Base-by-base conservation (phyloP, 2,329 filamentous ascomycete species). In the Neofusicoccum sp. region DNA sequence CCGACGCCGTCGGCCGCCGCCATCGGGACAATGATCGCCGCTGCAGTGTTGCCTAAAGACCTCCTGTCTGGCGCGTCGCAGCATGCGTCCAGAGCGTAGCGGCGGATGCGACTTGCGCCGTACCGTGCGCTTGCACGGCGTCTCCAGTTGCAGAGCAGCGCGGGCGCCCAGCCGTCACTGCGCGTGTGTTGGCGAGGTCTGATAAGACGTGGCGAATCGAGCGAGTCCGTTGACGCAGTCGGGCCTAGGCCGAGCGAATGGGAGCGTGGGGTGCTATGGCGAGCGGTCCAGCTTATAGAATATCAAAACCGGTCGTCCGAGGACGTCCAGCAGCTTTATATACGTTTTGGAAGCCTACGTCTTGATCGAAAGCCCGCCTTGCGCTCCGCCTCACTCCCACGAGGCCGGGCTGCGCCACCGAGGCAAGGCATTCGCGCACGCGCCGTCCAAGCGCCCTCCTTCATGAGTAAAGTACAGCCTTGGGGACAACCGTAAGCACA, bases 361-460 rank as follows among this genome's bases (percentile, higher is more conserved):
- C 41, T 20, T 38, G 28, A 58, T 28, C 36, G 40, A 40, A 45
- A 26, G 54, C 16, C 33, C 43, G 57, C 57, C 57, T 59, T 33
- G 57, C 44, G 31, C 57, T 59, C 44, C 57, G 57, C 57, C 57
- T 59, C 57, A 59, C 57, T 59, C 54, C 54, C 43, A 45, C 54
- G 14, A 56, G 34, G 51, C 51, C 51, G 38, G 51, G 54, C 54
- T 58, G 54, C 54, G 54, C 54, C 54, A 58, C 51, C 38, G 9
- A 26, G n/a, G 38, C 51, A 56, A 41, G 51, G 51, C 31, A 43
- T 56, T 56, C 51, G 38, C 43, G 51, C 51, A 56, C 31, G 43
- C 51, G 24, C 38, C 34, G 51, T 26, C 51, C 36, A 43, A 40
- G 36, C 38, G 36, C 30, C 51, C 36, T 44, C 51, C 51, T 56